A percentile compares a stretch with the other conserved stretches of the same genome.
Conservation (phyloP, 2,329 filamentous ascomycete species). For the Cadophora sp. region DNA sequence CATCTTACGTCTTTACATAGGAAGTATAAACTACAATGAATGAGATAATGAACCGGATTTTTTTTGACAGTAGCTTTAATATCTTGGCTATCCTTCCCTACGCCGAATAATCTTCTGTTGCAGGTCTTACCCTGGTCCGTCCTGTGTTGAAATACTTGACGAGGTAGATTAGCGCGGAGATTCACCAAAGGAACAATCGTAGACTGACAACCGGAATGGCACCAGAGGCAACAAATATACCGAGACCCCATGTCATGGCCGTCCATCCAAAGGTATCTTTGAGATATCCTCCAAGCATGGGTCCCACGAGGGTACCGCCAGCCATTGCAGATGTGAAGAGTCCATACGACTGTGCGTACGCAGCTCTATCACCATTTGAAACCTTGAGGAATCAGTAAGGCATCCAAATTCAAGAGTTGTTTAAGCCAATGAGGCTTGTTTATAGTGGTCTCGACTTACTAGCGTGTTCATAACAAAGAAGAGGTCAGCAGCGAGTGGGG, state of each 20-base stretch:
- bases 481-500: constrained; percentile 22
- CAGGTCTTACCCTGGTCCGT: too few relatives aligned
- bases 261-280: constrained; percentile 54
- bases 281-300: constrained; percentile 57
- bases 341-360: constrained; percentile 63
- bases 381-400: neutral
- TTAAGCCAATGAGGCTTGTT: too few relatives aligned
- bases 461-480: constrained; percentile 20
- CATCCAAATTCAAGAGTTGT: neutral
- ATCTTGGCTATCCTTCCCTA: too few relatives aligned
- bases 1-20: too few relatives aligned
- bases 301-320: constrained; percentile 55
- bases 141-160: too few relatives aligned
- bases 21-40: too few relatives aligned
- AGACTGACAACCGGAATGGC: constrained; percentile 44
- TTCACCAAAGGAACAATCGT: neutral
- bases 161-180: too few relatives aligned
- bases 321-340: constrained; percentile 60
- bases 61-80: too few relatives aligned
- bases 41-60: too few relatives aligned
- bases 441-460: neutral
- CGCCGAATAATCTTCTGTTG: too few relatives aligned
- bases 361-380: constrained; percentile 5
- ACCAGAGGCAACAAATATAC: constrained; percentile 54
- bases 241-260: constrained; percentile 57